These are phyloP conservation scores for Coniochaeta ligniaria DNA, from an alignment of 2,329 filamentous ascomycete genomes.

Conservation along the genomic window DNA sequence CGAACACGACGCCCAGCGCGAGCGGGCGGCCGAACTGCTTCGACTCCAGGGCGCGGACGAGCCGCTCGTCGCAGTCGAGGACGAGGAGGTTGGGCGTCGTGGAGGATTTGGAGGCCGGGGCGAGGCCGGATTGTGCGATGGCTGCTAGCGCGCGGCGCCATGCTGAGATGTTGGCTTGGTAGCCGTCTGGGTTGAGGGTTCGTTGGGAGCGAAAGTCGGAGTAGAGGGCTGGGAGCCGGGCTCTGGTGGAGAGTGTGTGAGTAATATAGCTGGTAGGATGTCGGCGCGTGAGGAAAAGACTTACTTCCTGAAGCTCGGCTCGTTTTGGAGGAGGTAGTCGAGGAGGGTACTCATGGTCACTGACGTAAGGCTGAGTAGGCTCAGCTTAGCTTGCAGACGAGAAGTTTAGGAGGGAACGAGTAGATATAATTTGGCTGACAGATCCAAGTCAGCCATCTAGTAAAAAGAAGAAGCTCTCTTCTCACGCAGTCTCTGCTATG, in stretches of 20 bases:
- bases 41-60: constrained; percentile 66
- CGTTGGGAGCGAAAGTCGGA: constrained; percentile 20
- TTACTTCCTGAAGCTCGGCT: constrained; percentile 20
- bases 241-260: constrained; percentile 12
- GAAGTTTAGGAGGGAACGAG: not conserved
- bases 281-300: not conserved
- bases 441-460: constrained; percentile 12
- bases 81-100: constrained; percentile 40
- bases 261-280: not conserved
- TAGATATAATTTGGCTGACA: not conserved
- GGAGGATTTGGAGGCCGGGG: constrained; percentile 15
- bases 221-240: constrained; percentile 19
- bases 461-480: constrained; percentile 15
- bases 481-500: constrained; percentile 14
- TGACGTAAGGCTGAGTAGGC: not conserved
- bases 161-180: constrained; percentile 25
- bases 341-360: constrained; percentile 11
- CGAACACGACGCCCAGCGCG: constrained; percentile 69
- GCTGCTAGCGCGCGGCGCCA: constrained; percentile 24
- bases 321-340: constrained; percentile 21
- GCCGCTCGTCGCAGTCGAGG: constrained; percentile 49
- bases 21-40: constrained; percentile 76
- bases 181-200: constrained; percentile 19
- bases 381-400: not conserved
- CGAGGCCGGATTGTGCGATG: constrained; percentile 22